Evolutionary conservation across 164 flowering plant species (phyloP), one percentile per base, ranked within the genome.

Genomic region (Saururus chinensis): DNA sequence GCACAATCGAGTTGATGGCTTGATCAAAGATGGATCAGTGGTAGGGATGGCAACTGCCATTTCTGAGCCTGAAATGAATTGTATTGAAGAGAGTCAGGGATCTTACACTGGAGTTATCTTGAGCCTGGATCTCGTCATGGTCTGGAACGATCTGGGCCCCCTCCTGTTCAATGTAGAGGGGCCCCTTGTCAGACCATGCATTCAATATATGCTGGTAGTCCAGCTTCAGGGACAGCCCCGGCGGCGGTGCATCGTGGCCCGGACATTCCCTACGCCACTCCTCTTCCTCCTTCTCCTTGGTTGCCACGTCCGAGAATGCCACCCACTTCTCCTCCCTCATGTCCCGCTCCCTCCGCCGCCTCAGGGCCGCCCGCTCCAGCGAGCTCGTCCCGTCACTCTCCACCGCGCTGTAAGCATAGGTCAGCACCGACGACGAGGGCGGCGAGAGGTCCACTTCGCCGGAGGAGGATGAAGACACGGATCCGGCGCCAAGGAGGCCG

Each of bases 161-260:
- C 40, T 41, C 65, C 60, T 73, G 58, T 26, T 69, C 77, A 14
- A 90, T 64, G 61, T 66, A 87, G 26, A 83, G 79, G 2, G 97
- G 74, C n/a, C 80, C 85, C 65, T 79, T 83, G 64, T 82, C 84
- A 1, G 85, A 79, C 95, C 95, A 87, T 42, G 90, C 87, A 40
- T 87, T 73, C 83, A 84, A 55, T 62, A 87, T 81, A 77, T 80
- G 81, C 60, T 84, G 53, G 64, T 86, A 87, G 70, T 90, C 97
- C 40, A 90, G 90, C 75, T 90, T 90, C 81, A 90, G 70, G 45
- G 75, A 76, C 69, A 82, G 65, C 35, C 78, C 56, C 61, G 59
- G 14, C 81, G 87, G 70, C 61, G 59, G 61, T 40, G 30, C 24
- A 56, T 60, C 13, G 56, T 49, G 41, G 30, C 26, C 25, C 40